A percentile compares a stretch with the other conserved stretches of the same genome.
These are phyloP conservation scores for Lolium perenne DNA, from an alignment of 176 grass and related monocot species.

Conservation along the genomic window DNA sequence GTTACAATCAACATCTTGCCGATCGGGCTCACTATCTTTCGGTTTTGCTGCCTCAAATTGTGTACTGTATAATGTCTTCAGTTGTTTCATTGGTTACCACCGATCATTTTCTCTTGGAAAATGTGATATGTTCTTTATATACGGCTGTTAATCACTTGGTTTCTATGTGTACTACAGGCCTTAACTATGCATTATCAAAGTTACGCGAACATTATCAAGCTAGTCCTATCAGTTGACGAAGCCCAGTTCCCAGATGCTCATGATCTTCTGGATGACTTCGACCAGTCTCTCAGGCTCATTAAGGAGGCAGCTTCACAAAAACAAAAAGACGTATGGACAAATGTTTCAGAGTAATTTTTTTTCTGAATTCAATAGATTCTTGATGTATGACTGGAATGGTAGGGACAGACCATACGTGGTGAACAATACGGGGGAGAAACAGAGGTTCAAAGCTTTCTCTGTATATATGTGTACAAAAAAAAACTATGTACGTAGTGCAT, in stretches of 20 bases:
- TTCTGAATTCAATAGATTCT: too few relatives aligned
- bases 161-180: constrained; percentile 49
- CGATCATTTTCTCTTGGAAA: background rate
- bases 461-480: too few relatives aligned
- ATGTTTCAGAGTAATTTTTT: background rate
- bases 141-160: background rate
- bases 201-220: constrained; percentile 74
- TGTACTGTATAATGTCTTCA: background rate
- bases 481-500: too few relatives aligned
- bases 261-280: constrained; percentile 71
- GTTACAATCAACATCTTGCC: background rate
- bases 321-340: background rate
- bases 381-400: too few relatives aligned
- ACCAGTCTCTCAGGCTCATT: constrained; percentile 65
- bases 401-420: too few relatives aligned
- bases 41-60: background rate
- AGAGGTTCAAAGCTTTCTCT: too few relatives aligned
- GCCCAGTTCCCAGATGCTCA: constrained; percentile 57
- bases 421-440: too few relatives aligned
- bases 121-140: background rate
- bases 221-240: constrained; percentile 69
- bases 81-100: background rate
- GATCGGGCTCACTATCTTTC: background rate
- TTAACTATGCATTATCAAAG: constrained; percentile 80
- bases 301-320: constrained; percentile 46